Base-by-base conservation (phyloP, 345 rosid genomes). In the Eucalyptus leucophloia region DNA sequence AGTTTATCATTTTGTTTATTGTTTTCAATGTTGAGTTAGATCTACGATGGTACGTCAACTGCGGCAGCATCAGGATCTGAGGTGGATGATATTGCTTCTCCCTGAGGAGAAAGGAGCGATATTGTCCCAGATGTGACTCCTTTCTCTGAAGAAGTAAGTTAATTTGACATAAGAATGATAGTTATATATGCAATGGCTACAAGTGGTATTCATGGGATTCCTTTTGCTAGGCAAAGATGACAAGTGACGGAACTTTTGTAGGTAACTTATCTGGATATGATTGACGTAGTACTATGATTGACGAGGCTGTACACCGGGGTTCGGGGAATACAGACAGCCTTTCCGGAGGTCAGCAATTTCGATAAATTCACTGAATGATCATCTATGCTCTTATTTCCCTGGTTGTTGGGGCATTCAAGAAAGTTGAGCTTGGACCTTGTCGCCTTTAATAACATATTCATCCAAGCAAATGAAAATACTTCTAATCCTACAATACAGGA, bases 41-140 rank as follows among this genome's bases (percentile, higher is more conserved):
- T 93, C 86, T 94, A 93, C 92, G 92, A 91, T 87, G 92, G 94
- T 89, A 95, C 96, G 49, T 93, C 97, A 88, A 95, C 97, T 49
- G 91, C 96, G 21, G 95, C 95, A 3, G 99, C 96, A 90, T 95
- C 98, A 83, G 96, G 96, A 88, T 96, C 98, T 87, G 99, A 95
- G 89, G 90, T 94, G 88, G 98, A 97, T 90, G 98, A 94, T 87
- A 89, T 91, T 88, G 86, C 90, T 89, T 96, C 99, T 90, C 96
- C 98, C 44, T 92, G 92, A 89, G 91, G 90, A 88, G 88, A 90
- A 24, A 91, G 89, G 89, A 96, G 92, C 92, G 88, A 86, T 91
- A 90, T 88, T 89, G 89, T 89, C 86, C 95, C 95, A 23, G 93
- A 86, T 88, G 91, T 95, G 94, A 93, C 95, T 92, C 95, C 97